Conservation (phyloP, 371 early-diverging fungal species). For the Saksenaea vasiformis region DNA sequence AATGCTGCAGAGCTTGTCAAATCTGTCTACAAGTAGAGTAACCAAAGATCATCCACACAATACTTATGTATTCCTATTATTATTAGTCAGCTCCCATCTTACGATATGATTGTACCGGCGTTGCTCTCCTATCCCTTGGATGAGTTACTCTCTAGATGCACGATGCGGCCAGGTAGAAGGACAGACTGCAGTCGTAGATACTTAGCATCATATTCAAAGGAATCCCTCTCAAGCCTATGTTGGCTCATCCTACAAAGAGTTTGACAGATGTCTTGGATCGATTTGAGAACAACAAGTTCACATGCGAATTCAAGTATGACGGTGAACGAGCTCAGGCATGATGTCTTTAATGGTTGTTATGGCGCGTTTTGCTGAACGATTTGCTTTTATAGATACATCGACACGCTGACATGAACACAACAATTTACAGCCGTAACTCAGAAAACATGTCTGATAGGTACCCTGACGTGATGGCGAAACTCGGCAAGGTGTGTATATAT, state of each 20-base stretch:
- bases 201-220: constrained; percentile 13
- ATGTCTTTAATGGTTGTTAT: neutral
- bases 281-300: constrained; percentile 90
- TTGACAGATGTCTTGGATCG: constrained; percentile 93
- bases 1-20: constrained; percentile 81
- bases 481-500: constrained; percentile 56
- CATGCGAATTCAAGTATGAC: constrained; percentile 99
- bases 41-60: neutral
- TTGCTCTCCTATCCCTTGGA: constrained; percentile 79
- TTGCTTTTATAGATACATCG: constrained; percentile 70
- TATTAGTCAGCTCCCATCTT: constrained; percentile 82
- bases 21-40: constrained; percentile 84
- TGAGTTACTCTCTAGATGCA: constrained; percentile 70
- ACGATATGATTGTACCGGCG: constrained; percentile 86
- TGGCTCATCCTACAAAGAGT: constrained; percentile 98
- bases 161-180: constrained; percentile 82
- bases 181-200: neutral
- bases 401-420: constrained; percentile 70
- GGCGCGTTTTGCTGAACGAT: neutral
- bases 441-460: constrained; percentile 97
- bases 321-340: constrained; percentile 98
- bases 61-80: constrained; percentile 4
- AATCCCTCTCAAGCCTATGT: constrained; percentile 99
- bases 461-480: constrained; percentile 85
- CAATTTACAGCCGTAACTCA: constrained; percentile 96